Base-by-base conservation (phyloP, 176 grass and related monocot genomes). In the Pharus latifolius region DNA sequence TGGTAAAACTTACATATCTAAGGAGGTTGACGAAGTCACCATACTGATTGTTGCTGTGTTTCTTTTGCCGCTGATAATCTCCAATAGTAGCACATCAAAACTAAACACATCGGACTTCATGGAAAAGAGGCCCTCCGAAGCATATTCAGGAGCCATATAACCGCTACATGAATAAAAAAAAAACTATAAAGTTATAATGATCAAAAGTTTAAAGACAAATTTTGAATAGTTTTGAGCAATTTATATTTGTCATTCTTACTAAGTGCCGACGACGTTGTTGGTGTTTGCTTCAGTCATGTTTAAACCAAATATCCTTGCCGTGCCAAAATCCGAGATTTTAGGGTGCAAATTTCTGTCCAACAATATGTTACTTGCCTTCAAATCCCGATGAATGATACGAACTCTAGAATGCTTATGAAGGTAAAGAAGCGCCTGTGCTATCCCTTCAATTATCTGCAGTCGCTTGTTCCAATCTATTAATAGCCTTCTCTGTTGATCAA, bases 41-140 rank as follows among this genome's bases (percentile, higher is more conserved):
- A 12, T 37, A 76, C 40, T 70, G 41, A 10, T 86, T 24, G 29
- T 69, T 75, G 1, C 77, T 15, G 24, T 50, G n/a, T 80, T 86
- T 35, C 49, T 70, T 63, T 68, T 69, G 3, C 77, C 83, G 3
- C 22, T 76, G 33, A 86, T 67, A 17, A 86, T 86, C 46, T 86
- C 83, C 0, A 86, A 29, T 1, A 80, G 48, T 33, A 76, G 40
- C 30, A 86, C 70, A 4, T 70, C 83, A 30, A 70, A 80, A 45
- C 77, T 80, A 40, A 86, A 86, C 2, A 80, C 83, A 6, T 86
- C 77, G 1, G 77, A 86, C 13, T 49, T 86, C 7, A 48, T 31
- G 0, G 83, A 86, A 22, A 86, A 86, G 6, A 70, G 22, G 17
- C 83, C 83, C 50, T 63, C 48, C 7, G 42, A 69, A 17, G 60